A percentile compares a stretch with the other conserved stretches of the same genome.
phyloP scores from a whole-genome alignment of 257 asterid genomes.

The Nemophila menziesii region DNA sequence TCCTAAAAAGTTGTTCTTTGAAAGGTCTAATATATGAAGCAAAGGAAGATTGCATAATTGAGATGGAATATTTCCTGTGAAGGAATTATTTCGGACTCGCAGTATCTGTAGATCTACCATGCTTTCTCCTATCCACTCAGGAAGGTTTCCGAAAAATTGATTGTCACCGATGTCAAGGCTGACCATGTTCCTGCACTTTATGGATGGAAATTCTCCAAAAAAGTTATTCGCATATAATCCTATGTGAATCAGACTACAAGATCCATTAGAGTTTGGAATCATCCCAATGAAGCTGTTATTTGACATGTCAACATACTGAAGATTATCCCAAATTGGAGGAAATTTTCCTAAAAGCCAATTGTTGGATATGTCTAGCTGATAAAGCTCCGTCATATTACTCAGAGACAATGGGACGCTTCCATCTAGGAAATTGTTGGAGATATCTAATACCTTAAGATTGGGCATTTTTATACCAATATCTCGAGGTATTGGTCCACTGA shows the following conservation, averaged over 20 bases:
- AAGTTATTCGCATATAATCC: neutral
- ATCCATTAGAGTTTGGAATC: conserved; percentile 26
- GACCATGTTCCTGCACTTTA: conserved; percentile 3
- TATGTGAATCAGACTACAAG: conserved; percentile 2
- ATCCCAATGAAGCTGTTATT: conserved; percentile 16
- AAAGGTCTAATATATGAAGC: conserved; percentile 20
- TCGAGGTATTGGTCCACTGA: conserved; percentile 21
- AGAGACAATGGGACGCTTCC: conserved; percentile 23
- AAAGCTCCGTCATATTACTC: conserved; percentile 11
- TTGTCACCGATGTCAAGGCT: conserved; percentile 26
- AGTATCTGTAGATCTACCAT: neutral
- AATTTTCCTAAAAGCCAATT: conserved; percentile 19
- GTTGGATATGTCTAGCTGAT: too few species aligned
- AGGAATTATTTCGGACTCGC: conserved; percentile 6
- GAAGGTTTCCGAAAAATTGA: conserved; percentile 11
- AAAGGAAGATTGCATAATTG: conserved; percentile 8
- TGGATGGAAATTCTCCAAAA: conserved; percentile 17
- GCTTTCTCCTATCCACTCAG: conserved; percentile 13
- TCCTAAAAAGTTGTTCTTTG: conserved; percentile 15
- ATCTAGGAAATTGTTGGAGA: conserved; percentile 15
- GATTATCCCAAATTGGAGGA: conserved; percentile 20
- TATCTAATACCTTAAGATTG: conserved; percentile 13
- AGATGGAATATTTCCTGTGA: conserved; percentile 10
- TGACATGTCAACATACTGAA: conserved; percentile 21
- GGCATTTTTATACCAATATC: conserved; percentile 18